Evolutionary conservation across 805 yeast species (phyloP), one percentile per base, ranked within the genome.

Genomic region (Candida ascalaphidarum): DNA sequence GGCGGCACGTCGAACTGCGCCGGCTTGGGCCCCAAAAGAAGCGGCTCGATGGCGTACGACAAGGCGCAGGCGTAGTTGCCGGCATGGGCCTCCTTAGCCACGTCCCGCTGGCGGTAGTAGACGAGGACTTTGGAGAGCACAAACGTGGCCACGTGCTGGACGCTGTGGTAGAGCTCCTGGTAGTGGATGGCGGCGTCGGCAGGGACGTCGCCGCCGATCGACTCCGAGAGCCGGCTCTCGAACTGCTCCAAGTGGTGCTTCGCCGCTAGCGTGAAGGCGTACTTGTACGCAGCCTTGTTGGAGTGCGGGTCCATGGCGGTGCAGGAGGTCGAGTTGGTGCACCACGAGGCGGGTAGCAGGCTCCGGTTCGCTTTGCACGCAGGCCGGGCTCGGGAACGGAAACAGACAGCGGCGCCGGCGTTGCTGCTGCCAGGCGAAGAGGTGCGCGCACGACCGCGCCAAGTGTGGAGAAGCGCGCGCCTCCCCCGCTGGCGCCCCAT

Each of bases 211-310:
- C 18, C 18, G 18, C 8, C 18, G 16, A 42, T 28, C 28, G 34
- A 25, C 19, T 51, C 57, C 27, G 44, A 44, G 17, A 40, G 37
- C 29, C 32, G 30, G 20, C 20, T 14, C 22, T 37, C 46, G 21
- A 48, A 33, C 7, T 35, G 23, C n/a, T 25, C 31, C 25, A 54
- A 29, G 20, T 50, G 52, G 15, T 40, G 40, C 21, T 40, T 36
- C 20, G 52, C 23, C 1, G 55, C 58, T 29, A 47, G 29, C 15
- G 44, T 41, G 26, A 49, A 46, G 3, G 55, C 58, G 34, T 44
- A 49, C 21, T 39, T 25, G 21, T 15, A 21, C 11, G 22, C 31
- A 17, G 5, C 17, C 31, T 11, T 24, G 27, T 16, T 22, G 26
- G 17, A 22, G 21, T n/a, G n/a, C n/a, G n/a, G n/a, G n/a, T n/a